Base-by-base conservation (phyloP, 2,329 filamentous ascomycete species). In the Xylaria sp. region DNA sequence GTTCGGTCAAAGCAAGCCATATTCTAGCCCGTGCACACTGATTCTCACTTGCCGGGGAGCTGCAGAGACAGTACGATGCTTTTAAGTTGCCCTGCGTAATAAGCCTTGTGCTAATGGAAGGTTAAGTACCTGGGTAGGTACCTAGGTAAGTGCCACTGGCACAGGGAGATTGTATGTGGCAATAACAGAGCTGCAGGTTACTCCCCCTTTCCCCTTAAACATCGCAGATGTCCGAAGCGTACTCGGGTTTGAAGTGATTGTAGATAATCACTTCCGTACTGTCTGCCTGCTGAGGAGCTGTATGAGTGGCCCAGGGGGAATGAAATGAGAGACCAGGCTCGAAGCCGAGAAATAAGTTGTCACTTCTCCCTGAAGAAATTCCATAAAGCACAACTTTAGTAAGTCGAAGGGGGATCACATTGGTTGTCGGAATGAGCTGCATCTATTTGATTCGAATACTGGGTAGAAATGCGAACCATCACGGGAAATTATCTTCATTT, bases 41-140 rank as follows among this genome's bases (percentile, higher is more conserved):
- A 8, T 62, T 62, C 57, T 52, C 37, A 23, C 23, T 18, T n/a
- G 12, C 10, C n/a, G n/a, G 20, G 48, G 15, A 48, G 13, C 15
- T 46, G 51, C 41, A 61, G 58, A 60, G 50, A 61, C 55, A 20
- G 56, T 61, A 55, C 34, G 68, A 44, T 60, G 48, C 59, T 65
- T 54, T 39, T 55, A 32, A 28, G 39, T 52, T 60, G 20, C 37
- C 50, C 12, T 37, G 46, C 20, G 10, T 23, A 41, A 48, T 23
- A 56, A 46, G 10, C 13, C 61, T 65, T 10, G 28, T 63, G 34
- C 8, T 20, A 23, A 60, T 28, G 18, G 28, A 44, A 51, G 62
- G 41, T 44, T 37, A 18, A 18, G 68, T 57, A n/a, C n/a, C n/a
- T n/a, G n/a, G n/a, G n/a, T n/a, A n/a, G n/a, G n/a, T n/a, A n/a